Base-by-base conservation (phyloP, 192 early-diverging fungal genomes). In the Rhizoclosmatium globosum region DNA sequence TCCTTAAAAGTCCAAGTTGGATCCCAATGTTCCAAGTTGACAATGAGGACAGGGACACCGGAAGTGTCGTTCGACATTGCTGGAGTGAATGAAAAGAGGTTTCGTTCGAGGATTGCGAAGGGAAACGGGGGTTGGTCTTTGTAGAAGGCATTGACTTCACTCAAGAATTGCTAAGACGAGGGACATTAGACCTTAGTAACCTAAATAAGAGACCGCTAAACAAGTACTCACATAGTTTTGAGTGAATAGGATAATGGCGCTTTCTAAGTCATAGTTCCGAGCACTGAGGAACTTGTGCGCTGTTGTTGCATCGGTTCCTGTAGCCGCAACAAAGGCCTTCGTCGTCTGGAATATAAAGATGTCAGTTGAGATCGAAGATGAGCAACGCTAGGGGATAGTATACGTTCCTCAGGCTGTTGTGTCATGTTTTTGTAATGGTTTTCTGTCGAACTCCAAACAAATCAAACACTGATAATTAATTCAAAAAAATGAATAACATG, bases 1-100 rank as follows among this genome's bases (percentile, higher is more conserved):
- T 39, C 43, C 43, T 74, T 56, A 39, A 74, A 43, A 23, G 19
- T 45, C 61, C 72, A 71, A 2, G 47, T 46, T 23, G 9, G 6
- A 17, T 71, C 47, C 72, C 72, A 74, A 44, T 62, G n/a, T n/a
- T 62, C 38, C 45, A 74, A 56, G 42, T 74, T 74, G 39, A 74
- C 72, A 39, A 74, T 44, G 6, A 74, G 44, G 23, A 74, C 11
- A 2, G 72, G 72, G 9, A 31, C 23, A 13, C 59, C 72, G 23
- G 15, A 1, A 6, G 44, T 15, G n/a, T 59, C 59, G 19, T 11
- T 47, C 1, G 72, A 56, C 13, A 44, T 47, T n/a, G 59, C 59
- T 13, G 47, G 15, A 7, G 39, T 39, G 38, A 74, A 74, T 2
- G 58, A 62, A 43, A 74, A 62, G 39, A 74, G 23, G 43, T 74